Percentiles rank a stretch among this genome's conserved stretches.
These are phyloP conservation scores for Coemansia sp. DNA, from an alignment of 192 early-diverging fungal genomes.

Conservation along the genomic window DNA sequence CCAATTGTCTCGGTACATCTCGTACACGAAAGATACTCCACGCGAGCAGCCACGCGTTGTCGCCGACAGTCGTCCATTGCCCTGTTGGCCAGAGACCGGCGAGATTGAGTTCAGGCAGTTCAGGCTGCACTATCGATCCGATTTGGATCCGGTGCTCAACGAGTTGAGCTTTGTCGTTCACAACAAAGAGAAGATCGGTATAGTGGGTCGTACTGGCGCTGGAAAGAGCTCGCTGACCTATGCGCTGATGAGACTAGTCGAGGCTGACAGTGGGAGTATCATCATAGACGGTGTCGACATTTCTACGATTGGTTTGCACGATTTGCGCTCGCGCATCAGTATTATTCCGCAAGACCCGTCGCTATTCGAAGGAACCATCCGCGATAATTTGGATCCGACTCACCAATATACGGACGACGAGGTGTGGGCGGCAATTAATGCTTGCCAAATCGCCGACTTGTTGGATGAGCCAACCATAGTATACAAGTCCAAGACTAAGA, in stretches of 20 bases:
- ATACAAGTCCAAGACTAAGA: too few relatives aligned
- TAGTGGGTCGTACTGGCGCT: conserved; percentile 86
- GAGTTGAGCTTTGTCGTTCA: conserved; percentile 60
- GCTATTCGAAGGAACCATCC: conserved; percentile 66
- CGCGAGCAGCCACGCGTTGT: conserved; percentile 68
- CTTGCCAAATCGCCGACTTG: conserved; percentile 26
- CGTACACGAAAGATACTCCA: background rate
- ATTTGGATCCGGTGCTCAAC: conserved; percentile 2
- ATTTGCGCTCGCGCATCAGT: conserved; percentile 63
- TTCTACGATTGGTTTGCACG: conserved; percentile 55
- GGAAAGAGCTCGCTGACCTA: conserved; percentile 67
- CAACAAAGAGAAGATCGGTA: conserved; percentile 70
- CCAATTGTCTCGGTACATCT: background rate
- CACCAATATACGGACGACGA: conserved; percentile 58
- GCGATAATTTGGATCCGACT: conserved; percentile 73
- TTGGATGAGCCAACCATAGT: conserved; percentile 33
- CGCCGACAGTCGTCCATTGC: conserved; percentile 53
- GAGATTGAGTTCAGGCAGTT: conserved; percentile 58
- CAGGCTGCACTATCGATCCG: conserved; percentile 13
- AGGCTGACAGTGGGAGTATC: conserved; percentile 58
- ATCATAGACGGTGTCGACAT: conserved; percentile 66
- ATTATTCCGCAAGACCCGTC: conserved; percentile 76
- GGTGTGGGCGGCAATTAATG: conserved; percentile 66
- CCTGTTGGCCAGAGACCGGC: conserved; percentile 68
- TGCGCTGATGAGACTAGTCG: conserved; percentile 68